Evolutionary conservation across 2,329 filamentous ascomycete species (phyloP).

Genomic region (Balansia obtecta): DNA sequence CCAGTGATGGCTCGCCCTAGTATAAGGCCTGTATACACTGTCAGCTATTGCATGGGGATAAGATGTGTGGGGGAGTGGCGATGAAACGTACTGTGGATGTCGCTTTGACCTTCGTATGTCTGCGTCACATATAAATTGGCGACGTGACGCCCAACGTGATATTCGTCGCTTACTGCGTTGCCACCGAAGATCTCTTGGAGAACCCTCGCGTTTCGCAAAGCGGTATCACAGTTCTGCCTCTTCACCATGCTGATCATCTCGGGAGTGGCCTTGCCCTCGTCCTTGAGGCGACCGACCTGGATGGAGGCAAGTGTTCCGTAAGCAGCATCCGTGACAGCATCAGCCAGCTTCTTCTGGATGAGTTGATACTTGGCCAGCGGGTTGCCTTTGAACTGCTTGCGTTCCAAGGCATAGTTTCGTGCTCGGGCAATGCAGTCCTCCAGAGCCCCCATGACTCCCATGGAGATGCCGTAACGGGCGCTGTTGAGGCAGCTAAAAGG

Average conservation of each 20-base stretch:
- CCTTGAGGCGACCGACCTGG: constrained; percentile 88
- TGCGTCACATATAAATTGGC: constrained; percentile 95
- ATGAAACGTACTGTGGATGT: constrained; percentile 72
- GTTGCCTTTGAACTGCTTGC: constrained; percentile 93
- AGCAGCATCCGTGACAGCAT: constrained; percentile 80
- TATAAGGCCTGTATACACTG: constrained; percentile 45
- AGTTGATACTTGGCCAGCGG: constrained; percentile 93
- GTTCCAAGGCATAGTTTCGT: constrained; percentile 77
- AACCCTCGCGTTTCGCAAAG: constrained; percentile 63
- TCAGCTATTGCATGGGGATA: background rate
- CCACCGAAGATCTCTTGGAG: constrained; percentile 95
- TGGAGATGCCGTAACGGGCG: constrained; percentile 84
- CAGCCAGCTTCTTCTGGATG: constrained; percentile 93
- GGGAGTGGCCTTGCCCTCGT: constrained; percentile 72
- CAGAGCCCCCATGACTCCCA: constrained; percentile 85
- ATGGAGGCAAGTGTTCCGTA: constrained; percentile 83
- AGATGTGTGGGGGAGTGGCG: background rate
- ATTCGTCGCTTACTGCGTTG: constrained; percentile 97
- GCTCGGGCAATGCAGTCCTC: constrained; percentile 81
- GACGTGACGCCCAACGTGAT: constrained; percentile 87
- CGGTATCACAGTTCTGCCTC: constrained; percentile 91
- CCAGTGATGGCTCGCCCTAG: constrained; percentile 58
- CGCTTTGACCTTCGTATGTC: constrained; percentile 96
- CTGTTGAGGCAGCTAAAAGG: constrained; percentile 93
- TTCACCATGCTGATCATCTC: constrained; percentile 99